Conservation (phyloP, 1,284 basidiomycete species). For the Papiliotrema nemorosa region DNA sequence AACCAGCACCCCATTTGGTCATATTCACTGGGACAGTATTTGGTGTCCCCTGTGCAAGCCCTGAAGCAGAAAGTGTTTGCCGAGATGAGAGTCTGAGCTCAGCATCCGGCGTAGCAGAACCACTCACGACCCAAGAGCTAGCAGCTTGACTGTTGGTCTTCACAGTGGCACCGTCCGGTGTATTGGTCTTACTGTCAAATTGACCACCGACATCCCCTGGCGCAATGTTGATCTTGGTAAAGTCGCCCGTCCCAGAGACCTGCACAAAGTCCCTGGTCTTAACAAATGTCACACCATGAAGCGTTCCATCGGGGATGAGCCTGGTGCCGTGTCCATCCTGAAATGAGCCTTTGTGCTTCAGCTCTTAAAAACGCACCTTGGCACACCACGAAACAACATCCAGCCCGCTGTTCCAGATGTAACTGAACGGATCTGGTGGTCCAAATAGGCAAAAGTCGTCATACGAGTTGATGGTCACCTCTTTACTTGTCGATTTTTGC, state of each 20-base stretch:
- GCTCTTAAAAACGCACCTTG: slow-evolving; percentile 15
- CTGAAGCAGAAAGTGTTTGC: slow-evolving; percentile 31
- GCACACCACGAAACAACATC: slow-evolving; percentile 36
- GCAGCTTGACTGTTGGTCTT: slow-evolving; percentile 14
- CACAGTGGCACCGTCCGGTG: slow-evolving; percentile 23
- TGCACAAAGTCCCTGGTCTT: slow-evolving; percentile 32
- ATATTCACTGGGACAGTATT: slow-evolving; percentile 31
- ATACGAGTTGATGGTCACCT: slow-evolving; percentile 16
- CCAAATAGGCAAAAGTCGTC: slow-evolving; percentile 38
- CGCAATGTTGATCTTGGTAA: slow-evolving; percentile 37
- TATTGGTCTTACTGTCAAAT: slow-evolving; percentile 25
- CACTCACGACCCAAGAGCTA: slow-evolving; percentile 35
- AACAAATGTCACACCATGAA: slow-evolving; percentile 38
- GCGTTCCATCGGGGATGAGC: slow-evolving; percentile 34
- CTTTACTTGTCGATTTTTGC: slow-evolving; percentile 10
- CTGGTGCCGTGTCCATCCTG: slow-evolving; percentile 22
- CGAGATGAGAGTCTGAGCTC: slow-evolving; percentile 31
- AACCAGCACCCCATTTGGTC: slow-evolving; percentile 36
- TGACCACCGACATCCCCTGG: slow-evolving; percentile 34
- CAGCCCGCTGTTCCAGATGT: slow-evolving; percentile 13
- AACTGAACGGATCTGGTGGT: slow-evolving; percentile 18
- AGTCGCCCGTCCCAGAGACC: slow-evolving; percentile 38
- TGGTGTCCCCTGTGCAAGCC: slow-evolving; percentile 32
- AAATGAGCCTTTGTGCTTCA: neutral
- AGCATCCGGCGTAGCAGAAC: neutral